Conservation (phyloP, 202 grass and related monocot genomes). For the Setaria italica region DNA sequence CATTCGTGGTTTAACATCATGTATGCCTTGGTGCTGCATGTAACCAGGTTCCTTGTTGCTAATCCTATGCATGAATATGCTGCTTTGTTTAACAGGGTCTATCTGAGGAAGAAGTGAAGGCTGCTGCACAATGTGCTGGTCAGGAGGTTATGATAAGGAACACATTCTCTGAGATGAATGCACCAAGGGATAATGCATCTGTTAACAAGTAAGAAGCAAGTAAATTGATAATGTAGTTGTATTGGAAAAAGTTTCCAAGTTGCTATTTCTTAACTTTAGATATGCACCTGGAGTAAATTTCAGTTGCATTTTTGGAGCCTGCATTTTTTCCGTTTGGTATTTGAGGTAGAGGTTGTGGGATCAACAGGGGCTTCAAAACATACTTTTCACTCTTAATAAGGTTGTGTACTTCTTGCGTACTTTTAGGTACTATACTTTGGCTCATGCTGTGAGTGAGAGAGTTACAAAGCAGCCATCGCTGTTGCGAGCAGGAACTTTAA, state of each 20-base stretch:
- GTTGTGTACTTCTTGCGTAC: constrained; percentile 1
- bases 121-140: constrained; percentile 84
- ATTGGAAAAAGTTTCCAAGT: constrained; percentile 5
- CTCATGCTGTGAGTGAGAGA: constrained; percentile 92
- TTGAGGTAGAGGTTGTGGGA: constrained; percentile 11
- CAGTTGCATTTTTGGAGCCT: background rate
- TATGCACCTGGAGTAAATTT: constrained; percentile 28
- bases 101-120: constrained; percentile 95
- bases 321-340: constrained; percentile 8
- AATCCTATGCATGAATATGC: constrained; percentile 27
- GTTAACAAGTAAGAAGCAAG: constrained; percentile 87
- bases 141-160: constrained; percentile 99
- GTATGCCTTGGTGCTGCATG: constrained; percentile 13
- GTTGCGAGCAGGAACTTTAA: constrained; percentile 85
- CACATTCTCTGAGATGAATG: constrained; percentile 98
- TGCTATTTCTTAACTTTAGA: constrained; percentile 13
- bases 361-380: background rate
- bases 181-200: constrained; percentile 75
- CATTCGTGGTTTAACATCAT: background rate
- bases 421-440: constrained; percentile 93
- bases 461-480: constrained; percentile 93
- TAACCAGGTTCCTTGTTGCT: constrained; percentile 1
- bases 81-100: constrained; percentile 76
- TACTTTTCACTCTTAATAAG: constrained; percentile 16
- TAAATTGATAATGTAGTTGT: constrained; percentile 29